A percentile compares a stretch with the other conserved stretches of the same genome.
Conservation (phyloP, 2,329 filamentous ascomycete genomes). For the Fusarium acutatum region DNA sequence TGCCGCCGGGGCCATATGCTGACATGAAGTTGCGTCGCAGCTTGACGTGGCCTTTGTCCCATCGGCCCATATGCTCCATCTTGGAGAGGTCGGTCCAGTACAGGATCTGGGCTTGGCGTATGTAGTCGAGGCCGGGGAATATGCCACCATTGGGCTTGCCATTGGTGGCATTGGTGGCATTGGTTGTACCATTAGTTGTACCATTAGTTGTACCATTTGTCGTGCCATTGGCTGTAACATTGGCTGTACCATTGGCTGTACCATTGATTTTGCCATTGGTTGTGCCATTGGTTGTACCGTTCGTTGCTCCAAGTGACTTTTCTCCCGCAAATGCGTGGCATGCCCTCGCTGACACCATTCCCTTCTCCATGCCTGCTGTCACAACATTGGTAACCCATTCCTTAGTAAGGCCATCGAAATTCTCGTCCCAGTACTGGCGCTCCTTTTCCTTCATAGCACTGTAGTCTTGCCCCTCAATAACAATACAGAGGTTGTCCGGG, state of each 20-base stretch:
- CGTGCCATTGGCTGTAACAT: neutral
- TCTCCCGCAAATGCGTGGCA: neutral
- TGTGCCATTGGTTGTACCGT: neutral
- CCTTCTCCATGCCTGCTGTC: neutral
- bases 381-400: neutral
- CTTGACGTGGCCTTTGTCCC: constrained; percentile 29
- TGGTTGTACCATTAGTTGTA: neutral
- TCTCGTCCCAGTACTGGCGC: neutral
- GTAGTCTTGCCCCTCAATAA: neutral
- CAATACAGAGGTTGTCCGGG: neutral
- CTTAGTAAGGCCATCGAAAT: neutral
- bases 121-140: constrained; percentile 8
- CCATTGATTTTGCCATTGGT: neutral
- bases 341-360: neutral
- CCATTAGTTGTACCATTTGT: neutral
- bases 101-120: constrained; percentile 17
- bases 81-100: constrained; percentile 23
- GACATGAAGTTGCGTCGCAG: constrained; percentile 15
- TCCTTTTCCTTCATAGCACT: neutral
- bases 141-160: neutral
- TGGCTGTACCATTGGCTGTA: neutral
- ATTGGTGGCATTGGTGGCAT: neutral
- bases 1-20: constrained; percentile 17
- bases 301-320: neutral
- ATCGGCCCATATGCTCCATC: constrained; percentile 28